phyloP scores from a whole-genome alignment of 2,329 filamentous ascomycete genomes.

The Ceratocystis papillata region DNA sequence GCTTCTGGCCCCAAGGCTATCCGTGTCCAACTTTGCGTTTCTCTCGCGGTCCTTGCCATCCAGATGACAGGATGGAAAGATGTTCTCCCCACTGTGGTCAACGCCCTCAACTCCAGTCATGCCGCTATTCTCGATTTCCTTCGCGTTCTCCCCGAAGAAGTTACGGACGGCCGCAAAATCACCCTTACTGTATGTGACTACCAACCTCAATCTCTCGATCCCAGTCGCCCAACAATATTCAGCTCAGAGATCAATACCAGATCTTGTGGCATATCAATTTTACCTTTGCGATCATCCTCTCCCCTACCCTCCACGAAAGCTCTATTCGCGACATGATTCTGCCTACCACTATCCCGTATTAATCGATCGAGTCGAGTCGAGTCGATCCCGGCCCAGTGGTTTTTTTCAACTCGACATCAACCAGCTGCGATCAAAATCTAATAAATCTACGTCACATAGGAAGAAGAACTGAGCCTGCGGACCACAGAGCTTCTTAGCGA shows the following conservation, averaged over 20 bases:
- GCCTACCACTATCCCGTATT: not conserved
- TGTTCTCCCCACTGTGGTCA: constrained; percentile 71
- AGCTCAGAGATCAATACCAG: constrained; percentile 18
- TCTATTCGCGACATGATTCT: constrained; percentile 15
- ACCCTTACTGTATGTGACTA: constrained; percentile 87
- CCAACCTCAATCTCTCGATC: constrained; percentile 31
- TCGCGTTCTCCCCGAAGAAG: constrained; percentile 93
- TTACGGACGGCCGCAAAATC: constrained; percentile 98
- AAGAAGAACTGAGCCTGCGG: constrained; percentile 82
- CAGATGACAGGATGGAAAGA: constrained; percentile 96
- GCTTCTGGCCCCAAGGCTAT: constrained; percentile 73
- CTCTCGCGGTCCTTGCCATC: constrained; percentile 85
- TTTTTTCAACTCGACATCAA: constrained; percentile 2
- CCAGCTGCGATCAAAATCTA: constrained; percentile 35
- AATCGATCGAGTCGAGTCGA: constrained; percentile 17
- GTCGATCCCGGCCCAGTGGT: not conserved
- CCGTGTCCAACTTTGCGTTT: constrained; percentile 86
- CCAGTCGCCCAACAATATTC: constrained; percentile 7
- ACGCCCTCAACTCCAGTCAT: constrained; percentile 65
- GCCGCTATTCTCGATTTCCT: constrained; percentile 91
- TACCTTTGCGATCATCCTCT: constrained; percentile 5
- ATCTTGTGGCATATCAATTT: constrained; percentile 6
- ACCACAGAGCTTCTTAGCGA: constrained; percentile 83
- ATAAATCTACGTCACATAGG: constrained; percentile 49
- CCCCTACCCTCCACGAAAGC: constrained; percentile 4